Base-by-base conservation (phyloP, 805 yeast species). In the Candida xyloterini region DNA sequence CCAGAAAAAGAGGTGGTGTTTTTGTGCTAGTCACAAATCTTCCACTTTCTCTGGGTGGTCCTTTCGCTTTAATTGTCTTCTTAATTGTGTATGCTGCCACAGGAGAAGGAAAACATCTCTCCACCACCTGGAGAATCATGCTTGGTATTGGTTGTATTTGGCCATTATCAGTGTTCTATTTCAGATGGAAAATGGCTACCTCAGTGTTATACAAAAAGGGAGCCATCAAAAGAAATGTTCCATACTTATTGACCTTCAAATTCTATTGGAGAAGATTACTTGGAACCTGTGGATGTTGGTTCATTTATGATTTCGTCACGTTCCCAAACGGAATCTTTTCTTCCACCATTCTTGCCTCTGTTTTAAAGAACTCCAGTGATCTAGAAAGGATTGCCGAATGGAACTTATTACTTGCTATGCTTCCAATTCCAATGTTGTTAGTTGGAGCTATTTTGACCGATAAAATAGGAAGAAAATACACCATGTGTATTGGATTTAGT, bases 201-300 rank as follows among this genome's bases (percentile, higher is more conserved):
- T 78, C 86, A 3, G 73, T 68, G 40, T 67, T 83, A 46, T 84
- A 76, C 68, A 73, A 73, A 51, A 77, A 78, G 56, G 68, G 78
- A 25, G 85, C 86, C 23, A 79, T 84, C 52, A 76, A 70, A 55
- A 70, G 62, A 43, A 61, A 58, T 33, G 83, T 76, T 14, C 81
- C 81, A 25, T 81, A 81, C 59, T 60, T 65, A 64, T 69, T 82
- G 25, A 78, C 80, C 0, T 38, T 81, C 42, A 78, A 75, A 54
- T 84, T 65, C 62, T 82, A 81, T 65, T 84, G 91, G 90, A 65
- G 55, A 30, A 66, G 85, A 41, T 55, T 84, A 15, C 48, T 83
- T 22, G 93, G 91, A 25, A 79, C 86, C 13, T 78, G 84, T 57
- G 79, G 77, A 5, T 74, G 84, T 42, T 84, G 93, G 93, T 84